These are phyloP conservation scores for Citrullus colocynthis DNA, from an alignment of 306 rosid genomes.

Conservation along the genomic window DNA sequence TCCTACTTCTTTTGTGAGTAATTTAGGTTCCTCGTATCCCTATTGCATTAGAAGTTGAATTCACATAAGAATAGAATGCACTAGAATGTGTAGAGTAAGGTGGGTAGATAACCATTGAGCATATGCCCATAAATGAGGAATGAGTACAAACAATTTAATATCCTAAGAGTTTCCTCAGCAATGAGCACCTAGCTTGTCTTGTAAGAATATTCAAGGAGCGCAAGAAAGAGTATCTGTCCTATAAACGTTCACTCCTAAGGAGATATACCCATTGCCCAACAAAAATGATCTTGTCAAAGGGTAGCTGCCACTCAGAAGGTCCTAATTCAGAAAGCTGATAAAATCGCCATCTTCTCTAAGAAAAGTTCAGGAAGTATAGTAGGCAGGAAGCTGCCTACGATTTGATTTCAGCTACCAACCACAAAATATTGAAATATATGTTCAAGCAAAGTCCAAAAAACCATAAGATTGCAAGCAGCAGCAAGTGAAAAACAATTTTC, in stretches of 20 bases:
- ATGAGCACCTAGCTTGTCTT: too few relatives aligned
- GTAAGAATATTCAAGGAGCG: background rate
- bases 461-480: background rate
- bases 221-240: background rate
- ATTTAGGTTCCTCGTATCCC: background rate
- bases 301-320: background rate
- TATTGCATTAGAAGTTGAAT: background rate
- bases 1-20: background rate
- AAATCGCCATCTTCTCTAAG: background rate
- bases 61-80: background rate
- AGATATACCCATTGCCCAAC: background rate
- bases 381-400: background rate
- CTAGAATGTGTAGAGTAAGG: background rate
- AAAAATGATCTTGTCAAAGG: background rate
- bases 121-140: background rate
- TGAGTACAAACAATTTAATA: too few relatives aligned
- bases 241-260: background rate
- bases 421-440: background rate
- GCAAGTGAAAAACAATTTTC: background rate
- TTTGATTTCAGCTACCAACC: background rate
- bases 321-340: background rate
- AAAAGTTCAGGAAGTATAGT: background rate
- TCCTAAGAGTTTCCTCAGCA: background rate
- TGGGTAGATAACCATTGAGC: background rate
- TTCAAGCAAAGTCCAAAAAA: background rate